phyloP scores from a whole-genome alignment of 768 basidiomycete genomes.

The Boletus rubropictus region DNA sequence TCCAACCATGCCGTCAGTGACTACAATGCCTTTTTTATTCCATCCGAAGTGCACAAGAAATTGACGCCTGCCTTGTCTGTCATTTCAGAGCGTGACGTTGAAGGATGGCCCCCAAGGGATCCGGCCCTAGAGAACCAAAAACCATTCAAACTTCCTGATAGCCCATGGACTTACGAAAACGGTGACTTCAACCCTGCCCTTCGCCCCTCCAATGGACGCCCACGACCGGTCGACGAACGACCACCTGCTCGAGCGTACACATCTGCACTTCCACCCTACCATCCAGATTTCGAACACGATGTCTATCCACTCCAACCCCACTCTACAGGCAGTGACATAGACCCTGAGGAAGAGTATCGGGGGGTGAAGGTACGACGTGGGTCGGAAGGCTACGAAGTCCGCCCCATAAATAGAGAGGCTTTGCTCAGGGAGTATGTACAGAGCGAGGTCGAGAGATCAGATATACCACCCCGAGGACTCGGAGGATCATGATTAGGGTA shows the following conservation, averaged over 20 bases:
- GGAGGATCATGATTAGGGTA: constrained; percentile 30
- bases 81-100: constrained; percentile 33
- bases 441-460: constrained; percentile 51
- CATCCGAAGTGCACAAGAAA: neutral
- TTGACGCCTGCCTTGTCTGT: constrained; percentile 10
- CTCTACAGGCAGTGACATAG: constrained; percentile 19
- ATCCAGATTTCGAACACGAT: constrained; percentile 57
- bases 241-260: constrained; percentile 29
- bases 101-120: constrained; percentile 73
- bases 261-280: constrained; percentile 65
- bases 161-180: constrained; percentile 86
- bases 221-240: constrained; percentile 26
- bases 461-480: constrained; percentile 59
- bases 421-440: constrained; percentile 56
- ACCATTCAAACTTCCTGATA: constrained; percentile 46
- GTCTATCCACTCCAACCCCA: constrained; percentile 17
- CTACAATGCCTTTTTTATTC: constrained; percentile 1
- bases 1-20: constrained; percentile 2
- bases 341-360: constrained; percentile 29
- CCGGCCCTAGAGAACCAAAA: constrained; percentile 36
- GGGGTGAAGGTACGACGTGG: constrained; percentile 53
- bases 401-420: constrained; percentile 53
- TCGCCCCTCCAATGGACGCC: constrained; percentile 50
- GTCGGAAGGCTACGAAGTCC: constrained; percentile 80
- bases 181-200: constrained; percentile 71